Evolutionary conservation across 2,329 filamentous ascomycete genomes (phyloP), one percentile per base, ranked within the genome.

Genomic region (Diaporthe longicolla): DNA sequence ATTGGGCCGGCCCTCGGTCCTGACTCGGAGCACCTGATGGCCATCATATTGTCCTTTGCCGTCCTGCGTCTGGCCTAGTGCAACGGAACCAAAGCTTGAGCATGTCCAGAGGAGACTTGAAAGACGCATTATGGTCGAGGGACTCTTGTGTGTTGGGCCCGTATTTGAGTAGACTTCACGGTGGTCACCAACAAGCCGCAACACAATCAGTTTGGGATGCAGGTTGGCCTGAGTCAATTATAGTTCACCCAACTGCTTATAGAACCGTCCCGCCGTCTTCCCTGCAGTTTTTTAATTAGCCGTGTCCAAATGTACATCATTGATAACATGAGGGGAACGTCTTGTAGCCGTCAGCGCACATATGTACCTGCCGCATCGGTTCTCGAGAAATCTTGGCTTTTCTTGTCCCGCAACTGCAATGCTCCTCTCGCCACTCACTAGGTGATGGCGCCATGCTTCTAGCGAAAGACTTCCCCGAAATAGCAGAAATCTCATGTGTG

Each of bases 291-390:
- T 37, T 24, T 24, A 21, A 24, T 52, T 66, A 66, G 13, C 29
- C 63, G 48, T 24, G 45, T 26, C 32, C 6, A 37, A 37, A 26
- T 1, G 9, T 10, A 8, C 13, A 66, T 52, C 29, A 26, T 13
- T n/a, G 63, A 66, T 66, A 66, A 52, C 45, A 52, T 52, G 63
- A 66, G 63, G 63, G 63, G 63, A 37, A 66, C n/a, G 13, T 45
- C 43, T 66, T 52, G 63, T 66, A 52, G 63, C 63, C 63, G 45
- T 66, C 63, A 66, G 63, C 63, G 29, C 63, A 66, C 63, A 66
- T 40, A 40, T 35, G 11, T 52, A 66, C 63, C 63, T 66, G 29
- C 63, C 63, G 11, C 29, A 66, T 66, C 45, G 63, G 63, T 37
- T 26, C 29, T 52, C 45, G 29, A 26, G n/a, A 52, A 66, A 66